phyloP scores from a whole-genome alignment of 2,329 filamentous ascomycete genomes.

The Hymenoscyphus albidus region DNA sequence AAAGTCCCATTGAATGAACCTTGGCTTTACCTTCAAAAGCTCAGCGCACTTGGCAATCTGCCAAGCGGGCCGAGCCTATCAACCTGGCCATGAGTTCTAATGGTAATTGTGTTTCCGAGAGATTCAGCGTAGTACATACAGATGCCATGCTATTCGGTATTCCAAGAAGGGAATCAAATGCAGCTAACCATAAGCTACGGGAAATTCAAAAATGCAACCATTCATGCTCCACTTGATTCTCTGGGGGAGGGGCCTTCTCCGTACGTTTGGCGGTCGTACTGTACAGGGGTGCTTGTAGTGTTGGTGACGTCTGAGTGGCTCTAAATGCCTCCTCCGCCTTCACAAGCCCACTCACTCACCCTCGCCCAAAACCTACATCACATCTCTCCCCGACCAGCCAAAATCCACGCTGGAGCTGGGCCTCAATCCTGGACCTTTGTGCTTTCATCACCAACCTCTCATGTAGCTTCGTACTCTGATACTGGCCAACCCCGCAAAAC shows the following conservation, averaged over 20 bases:
- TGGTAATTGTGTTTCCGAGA: not conserved
- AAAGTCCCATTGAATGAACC: not conserved
- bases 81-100: not conserved
- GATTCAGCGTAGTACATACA: not conserved
- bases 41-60: not conserved
- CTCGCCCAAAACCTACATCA: not conserved
- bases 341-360: constrained; percentile 5
- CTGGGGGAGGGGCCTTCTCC: constrained; percentile 1
- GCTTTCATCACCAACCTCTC: constrained; percentile 8
- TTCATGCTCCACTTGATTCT: not conserved
- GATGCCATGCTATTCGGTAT: not conserved
- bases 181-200: not conserved
- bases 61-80: not conserved
- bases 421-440: constrained; percentile 7
- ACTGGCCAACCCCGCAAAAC: constrained; percentile 9
- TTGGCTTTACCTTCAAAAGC: not conserved
- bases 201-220: not conserved
- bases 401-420: constrained; percentile 4
- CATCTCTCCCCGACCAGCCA: not conserved
- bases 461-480: constrained; percentile 11
- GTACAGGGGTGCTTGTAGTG: not conserved
- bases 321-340: constrained; percentile 1
- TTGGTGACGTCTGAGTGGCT: not conserved
- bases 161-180: not conserved
- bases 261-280: not conserved